Evolutionary conservation across 2,329 filamentous ascomycete genomes (phyloP).

Genomic region (Colletotrichum aenigma): DNA sequence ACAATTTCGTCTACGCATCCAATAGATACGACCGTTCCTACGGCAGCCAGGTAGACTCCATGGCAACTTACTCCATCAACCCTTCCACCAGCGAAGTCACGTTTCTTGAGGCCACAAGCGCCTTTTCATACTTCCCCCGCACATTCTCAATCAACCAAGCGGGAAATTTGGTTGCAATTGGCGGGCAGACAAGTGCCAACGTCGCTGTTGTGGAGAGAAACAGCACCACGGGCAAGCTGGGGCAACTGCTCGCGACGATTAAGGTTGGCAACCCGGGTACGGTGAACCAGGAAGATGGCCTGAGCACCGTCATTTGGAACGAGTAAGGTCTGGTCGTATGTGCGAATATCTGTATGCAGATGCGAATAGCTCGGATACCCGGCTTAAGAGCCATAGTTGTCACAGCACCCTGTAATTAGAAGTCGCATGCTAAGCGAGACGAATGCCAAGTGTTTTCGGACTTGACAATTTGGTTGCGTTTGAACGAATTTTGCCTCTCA

Average conservation of each 20-base stretch:
- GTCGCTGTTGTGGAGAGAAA: constrained; percentile 64
- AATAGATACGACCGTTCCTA: constrained; percentile 68
- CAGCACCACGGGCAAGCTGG: constrained; percentile 57
- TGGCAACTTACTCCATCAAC: constrained; percentile 56
- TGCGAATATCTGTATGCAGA: neutral
- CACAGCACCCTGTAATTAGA: neutral
- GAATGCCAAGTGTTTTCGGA: neutral
- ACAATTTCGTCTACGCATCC: constrained; percentile 62
- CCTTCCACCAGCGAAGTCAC: constrained; percentile 49
- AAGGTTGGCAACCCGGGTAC: constrained; percentile 43
- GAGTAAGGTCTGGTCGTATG: constrained; percentile 36
- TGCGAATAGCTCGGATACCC: neutral
- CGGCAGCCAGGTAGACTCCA: constrained; percentile 56
- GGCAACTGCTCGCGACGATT: constrained; percentile 45
- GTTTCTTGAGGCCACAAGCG: constrained; percentile 59
- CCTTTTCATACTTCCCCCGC: constrained; percentile 64
- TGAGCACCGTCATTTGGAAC: constrained; percentile 53
- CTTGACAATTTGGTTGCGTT: neutral
- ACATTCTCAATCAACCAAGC: constrained; percentile 66
- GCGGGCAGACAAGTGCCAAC: constrained; percentile 62
- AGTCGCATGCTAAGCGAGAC: neutral
- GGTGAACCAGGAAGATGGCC: constrained; percentile 48
- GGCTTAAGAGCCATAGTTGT: neutral
- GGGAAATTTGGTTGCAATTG: constrained; percentile 66
- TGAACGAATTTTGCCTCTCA: neutral